Percentiles rank a stretch among this genome's conserved stretches.
These are phyloP conservation scores for Eimeria necatrix DNA, from an alignment of 169 alveolate species.

Conservation along the genomic window DNA sequence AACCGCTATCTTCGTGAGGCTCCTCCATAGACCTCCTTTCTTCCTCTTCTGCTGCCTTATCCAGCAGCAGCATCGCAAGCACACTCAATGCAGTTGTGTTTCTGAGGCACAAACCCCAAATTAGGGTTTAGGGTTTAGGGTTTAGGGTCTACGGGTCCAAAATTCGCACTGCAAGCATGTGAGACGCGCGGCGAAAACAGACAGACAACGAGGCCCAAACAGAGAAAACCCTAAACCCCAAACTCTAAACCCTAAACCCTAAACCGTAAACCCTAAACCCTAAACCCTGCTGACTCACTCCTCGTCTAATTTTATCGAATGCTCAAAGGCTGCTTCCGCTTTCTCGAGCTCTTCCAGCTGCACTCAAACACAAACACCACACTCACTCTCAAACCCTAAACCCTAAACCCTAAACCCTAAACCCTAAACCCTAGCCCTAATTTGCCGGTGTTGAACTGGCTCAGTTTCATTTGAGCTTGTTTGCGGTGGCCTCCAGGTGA, in stretches of 20 bases:
- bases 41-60: not conserved
- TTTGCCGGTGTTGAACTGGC: no score
- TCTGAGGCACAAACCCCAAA: not conserved
- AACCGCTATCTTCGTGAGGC: not conserved
- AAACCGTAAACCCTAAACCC: no score
- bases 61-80: not conserved
- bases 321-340: conserved; percentile 72
- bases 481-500: no score
- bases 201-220: no score
- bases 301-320: conserved; percentile 40
- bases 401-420: not conserved
- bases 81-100: not conserved
- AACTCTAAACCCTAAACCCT: not conserved
- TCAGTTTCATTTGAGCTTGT: no score
- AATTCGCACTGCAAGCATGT: not conserved
- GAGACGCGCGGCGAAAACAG: not conserved
- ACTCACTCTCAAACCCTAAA: no score
- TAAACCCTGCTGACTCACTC: not conserved
- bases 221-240: not conserved
- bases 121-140: not conserved
- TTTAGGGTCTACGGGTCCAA: not conserved
- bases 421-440: no score
- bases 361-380: no score
- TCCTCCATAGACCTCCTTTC: not conserved
- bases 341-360: conserved; percentile 59